Conservation (phyloP, 345 rosid species). For the Kernera saxatilis region DNA sequence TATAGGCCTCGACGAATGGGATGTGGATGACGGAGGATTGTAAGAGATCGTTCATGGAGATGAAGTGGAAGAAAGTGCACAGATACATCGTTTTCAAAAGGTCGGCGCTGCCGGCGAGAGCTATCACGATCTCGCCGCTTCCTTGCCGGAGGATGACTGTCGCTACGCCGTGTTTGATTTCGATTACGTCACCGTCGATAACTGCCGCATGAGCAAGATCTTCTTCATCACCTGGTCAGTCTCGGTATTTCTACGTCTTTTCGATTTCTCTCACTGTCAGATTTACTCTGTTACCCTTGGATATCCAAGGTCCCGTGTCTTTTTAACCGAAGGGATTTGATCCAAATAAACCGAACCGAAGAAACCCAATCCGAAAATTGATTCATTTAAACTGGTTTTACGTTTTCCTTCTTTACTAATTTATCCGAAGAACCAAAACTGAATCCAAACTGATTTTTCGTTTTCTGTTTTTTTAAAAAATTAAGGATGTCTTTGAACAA, state of each 20-base stretch:
- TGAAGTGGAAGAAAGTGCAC: constrained; percentile 97
- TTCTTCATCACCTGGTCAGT: constrained; percentile 94
- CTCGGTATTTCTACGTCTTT: neutral
- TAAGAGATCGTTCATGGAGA: constrained; percentile 83
- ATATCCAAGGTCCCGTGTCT: too few relatives aligned
- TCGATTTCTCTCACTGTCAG: neutral
- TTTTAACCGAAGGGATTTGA: neutral
- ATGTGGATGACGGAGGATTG: constrained; percentile 94
- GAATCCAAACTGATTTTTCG: too few relatives aligned
- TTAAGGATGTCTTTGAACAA: too few relatives aligned
- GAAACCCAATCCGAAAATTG: neutral
- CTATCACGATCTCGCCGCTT: constrained; percentile 69
- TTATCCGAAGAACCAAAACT: neutral
- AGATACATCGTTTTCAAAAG: constrained; percentile 82
- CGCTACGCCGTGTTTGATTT: constrained; percentile 93
- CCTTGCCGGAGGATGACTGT: constrained; percentile 79
- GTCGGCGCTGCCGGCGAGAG: constrained; percentile 80
- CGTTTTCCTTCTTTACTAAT: too few relatives aligned
- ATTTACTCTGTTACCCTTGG: neutral
- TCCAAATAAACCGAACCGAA: neutral
- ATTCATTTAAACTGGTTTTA: too few relatives aligned
- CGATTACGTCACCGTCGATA: constrained; percentile 85
- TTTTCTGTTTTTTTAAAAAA: too few relatives aligned
- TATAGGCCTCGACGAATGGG: constrained; percentile 54
- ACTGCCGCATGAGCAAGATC: constrained; percentile 95